Evolutionary conservation across 1,139 yeast species (phyloP), one percentile per base, ranked within the genome.

Genomic region (Pichia terricola): DNA sequence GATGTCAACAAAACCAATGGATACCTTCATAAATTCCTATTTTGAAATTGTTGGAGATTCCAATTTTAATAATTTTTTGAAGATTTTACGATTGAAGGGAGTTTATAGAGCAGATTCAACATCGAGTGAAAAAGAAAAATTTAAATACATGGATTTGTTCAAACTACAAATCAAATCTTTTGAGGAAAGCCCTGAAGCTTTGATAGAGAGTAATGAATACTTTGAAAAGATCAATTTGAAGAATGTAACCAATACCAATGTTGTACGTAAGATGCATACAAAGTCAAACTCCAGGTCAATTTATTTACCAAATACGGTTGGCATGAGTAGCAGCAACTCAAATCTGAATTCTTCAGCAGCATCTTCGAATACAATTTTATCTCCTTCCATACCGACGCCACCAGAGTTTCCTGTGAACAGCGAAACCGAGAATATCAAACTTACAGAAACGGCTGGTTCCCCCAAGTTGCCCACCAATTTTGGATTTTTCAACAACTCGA

Each of bases 31-130:
- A 3, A 77, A 76, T 45, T 77, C 72, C 54, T 86, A 86, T 60
- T 77, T 85, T 58, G 72, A 72, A 48, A 66, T 81, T 26, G 72
- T 86, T 49, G 82, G 82, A 3, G 95, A 86, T 61, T 70, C 69
- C 43, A 77, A 80, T 25, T 61, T 73, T 28, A 62, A 65, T 16
- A 86, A 86, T 56, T 85, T 85, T 57, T 60, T 64, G 48, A 85
- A 83, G 57, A 66, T 86, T 4, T 66, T 86, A 45, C 74, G 70
- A 33, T 67, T 85, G 49, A 85, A 84, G 61, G 81, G 82, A 5
- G 66, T 79, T 26, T 50, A 68, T 2, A 49, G 54, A 8, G 51
- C 47, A 33, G 59, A 56, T 27, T 45, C 53, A 0, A 49, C 54
- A 7, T 16, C 22, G 22, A 16, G 22, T 16, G 50, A 50, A 37